Evolutionary conservation across 2,329 filamentous ascomycete species (phyloP), one percentile per base, ranked within the genome.

Genomic region (Aspergillus fumigatus): DNA sequence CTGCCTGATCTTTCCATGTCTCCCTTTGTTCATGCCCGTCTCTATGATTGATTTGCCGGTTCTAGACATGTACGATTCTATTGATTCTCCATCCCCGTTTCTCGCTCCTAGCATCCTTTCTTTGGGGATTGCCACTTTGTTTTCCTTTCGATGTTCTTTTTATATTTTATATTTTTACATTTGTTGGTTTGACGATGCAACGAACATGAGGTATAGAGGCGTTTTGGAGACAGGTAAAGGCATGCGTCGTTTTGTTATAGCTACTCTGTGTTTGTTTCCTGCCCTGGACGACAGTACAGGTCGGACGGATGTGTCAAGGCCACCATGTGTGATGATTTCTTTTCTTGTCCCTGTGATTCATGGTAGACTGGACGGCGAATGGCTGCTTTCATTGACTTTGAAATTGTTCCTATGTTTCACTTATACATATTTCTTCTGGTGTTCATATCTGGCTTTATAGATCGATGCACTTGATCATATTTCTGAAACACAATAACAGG

Each of bases 1-100:
- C 55, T 52, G 41, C 56, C 57, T 65, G 61, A 60, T 56, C 27
- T 50, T 40, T 62, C 53, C 54, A 56, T 59, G 57, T 52, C 55
- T 55, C 19, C 53, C 40, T 54, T 17, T 38, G 14, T 38, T 35
- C 6, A 38, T n/a, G 6, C 17, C n/a, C 14, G 3, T 17, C 1
- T 38, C 3, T 6, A 38, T 38, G 32, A 38, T 17, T 17, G 32
- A 38, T 23, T 23, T 3, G 14, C 32, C 11, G 32, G 32, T 17
- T 38, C 5, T 38, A 38, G 5, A 38, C 32, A 17, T 38, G 32
- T 38, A 38, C 3, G 5, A 17, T 17, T 5, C 14, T 35, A 35
- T 1, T 3, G 14, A 38, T 38, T 17, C 14, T 17, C 14, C 6
- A 38, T 17, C n/a, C 32, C 6, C 2, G 14, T 38, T 17, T 38